These are phyloP conservation scores for Paracamarosporium sp. DNA, from an alignment of 2,329 filamentous ascomycete species.

Conservation along the genomic window DNA sequence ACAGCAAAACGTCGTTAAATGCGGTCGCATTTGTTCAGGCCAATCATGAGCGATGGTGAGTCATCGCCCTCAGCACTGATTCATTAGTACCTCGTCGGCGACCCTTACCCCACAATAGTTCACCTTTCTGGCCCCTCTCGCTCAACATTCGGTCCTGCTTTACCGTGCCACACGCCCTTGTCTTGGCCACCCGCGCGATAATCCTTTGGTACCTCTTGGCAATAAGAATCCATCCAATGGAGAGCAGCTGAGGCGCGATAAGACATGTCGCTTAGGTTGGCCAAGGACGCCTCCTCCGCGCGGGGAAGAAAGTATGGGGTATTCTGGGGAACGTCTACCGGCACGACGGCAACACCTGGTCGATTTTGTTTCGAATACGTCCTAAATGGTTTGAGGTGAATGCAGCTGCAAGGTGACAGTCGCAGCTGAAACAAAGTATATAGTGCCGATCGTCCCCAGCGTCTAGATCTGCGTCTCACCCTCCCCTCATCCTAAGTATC, in stretches of 20 bases:
- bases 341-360: not conserved
- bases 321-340: slow-evolving; percentile 6
- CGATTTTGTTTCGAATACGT: not conserved
- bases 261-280: not conserved
- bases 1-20: not conserved
- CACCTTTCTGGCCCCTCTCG: not conserved
- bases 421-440: not conserved
- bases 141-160: not conserved
- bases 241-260: not conserved
- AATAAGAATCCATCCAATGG: not conserved
- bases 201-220: not conserved
- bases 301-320: not conserved
- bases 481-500: not conserved
- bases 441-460: slow-evolving; percentile 4
- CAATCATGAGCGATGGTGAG: not conserved
- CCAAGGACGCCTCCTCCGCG: not conserved
- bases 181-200: not conserved
- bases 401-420: not conserved
- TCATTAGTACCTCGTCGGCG: not conserved
- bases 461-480: not conserved
- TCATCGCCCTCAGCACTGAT: slow-evolving; percentile 3
- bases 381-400: not conserved
- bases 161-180: not conserved
- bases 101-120: not conserved
- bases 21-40: not conserved